phyloP scores from a whole-genome alignment of 306 rosid genomes.

The Delonix regia region DNA sequence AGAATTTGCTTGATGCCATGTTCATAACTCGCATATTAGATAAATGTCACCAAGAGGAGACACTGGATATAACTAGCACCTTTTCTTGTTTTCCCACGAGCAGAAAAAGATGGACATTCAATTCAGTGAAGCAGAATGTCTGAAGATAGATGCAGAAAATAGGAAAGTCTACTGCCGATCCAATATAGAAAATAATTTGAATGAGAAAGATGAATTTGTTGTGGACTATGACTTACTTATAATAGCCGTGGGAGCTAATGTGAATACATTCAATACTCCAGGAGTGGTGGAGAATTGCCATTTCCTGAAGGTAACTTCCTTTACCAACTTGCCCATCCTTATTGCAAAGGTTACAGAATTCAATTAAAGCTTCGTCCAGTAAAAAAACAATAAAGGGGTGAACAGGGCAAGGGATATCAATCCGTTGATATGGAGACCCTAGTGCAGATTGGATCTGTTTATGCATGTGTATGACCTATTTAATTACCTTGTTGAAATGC shows the following conservation, averaged over 20 bases:
- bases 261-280: slow-evolving; percentile 94
- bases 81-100: neutral
- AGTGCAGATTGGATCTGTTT: slow-evolving; percentile 9
- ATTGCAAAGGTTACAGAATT: neutral
- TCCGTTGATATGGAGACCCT: slow-evolving; percentile 14
- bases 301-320: slow-evolving; percentile 74
- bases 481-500: slow-evolving; percentile 19
- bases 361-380: neutral
- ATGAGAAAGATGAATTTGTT: slow-evolving; percentile 68
- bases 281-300: slow-evolving; percentile 93
- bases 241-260: slow-evolving; percentile 79
- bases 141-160: slow-evolving; percentile 86
- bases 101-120: slow-evolving; percentile 71
- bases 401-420: neutral
- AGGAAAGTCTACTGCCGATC: slow-evolving; percentile 79
- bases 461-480: slow-evolving; percentile 7
- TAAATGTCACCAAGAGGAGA: neutral
- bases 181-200: slow-evolving; percentile 49
- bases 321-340: slow-evolving; percentile 26
- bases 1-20: slow-evolving; percentile 1
- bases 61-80: slow-evolving; percentile 25
- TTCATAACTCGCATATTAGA: neutral
- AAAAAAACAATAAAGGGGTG: too few species aligned
- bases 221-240: slow-evolving; percentile 86
- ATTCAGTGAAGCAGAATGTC: slow-evolving; percentile 85